phyloP scores from a whole-genome alignment of 23 red algal genomes.

The Cyanidium caldarium region DNA sequence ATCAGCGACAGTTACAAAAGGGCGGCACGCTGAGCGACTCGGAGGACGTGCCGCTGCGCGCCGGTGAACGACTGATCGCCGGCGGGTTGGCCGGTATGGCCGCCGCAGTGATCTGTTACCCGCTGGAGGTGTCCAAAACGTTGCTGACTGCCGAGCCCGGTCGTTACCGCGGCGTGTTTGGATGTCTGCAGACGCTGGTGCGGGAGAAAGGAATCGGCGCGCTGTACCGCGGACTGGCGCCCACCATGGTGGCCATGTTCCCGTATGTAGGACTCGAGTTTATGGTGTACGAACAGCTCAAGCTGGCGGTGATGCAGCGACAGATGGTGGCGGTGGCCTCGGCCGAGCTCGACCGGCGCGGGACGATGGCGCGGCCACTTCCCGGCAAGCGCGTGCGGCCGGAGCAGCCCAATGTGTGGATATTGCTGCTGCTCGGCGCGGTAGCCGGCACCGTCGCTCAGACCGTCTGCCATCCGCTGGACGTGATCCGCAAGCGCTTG shows the following conservation, averaged over 20 bases:
- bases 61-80: conserved; percentile 56
- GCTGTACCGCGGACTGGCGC: conserved; percentile 64
- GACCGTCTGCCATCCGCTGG: conserved; percentile 81
- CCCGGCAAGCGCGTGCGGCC: conserved; percentile 7
- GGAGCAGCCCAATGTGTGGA: conserved; percentile 23
- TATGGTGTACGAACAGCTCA: conserved; percentile 93
- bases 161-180: conserved; percentile 31
- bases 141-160: conserved; percentile 79
- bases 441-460: conserved; percentile 67
- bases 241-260: conserved; percentile 92
- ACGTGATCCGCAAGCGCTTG: conserved; percentile 71
- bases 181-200: conserved; percentile 23
- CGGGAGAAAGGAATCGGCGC: conserved; percentile 27
- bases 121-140: conserved; percentile 74
- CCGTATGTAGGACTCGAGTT: conserved; percentile 93
- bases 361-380: conserved; percentile 25
- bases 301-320: conserved; percentile 10
- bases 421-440: conserved; percentile 53
- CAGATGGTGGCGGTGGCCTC: not conserved
- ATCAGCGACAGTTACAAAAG: not conserved
- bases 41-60: conserved; percentile 12
- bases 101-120: conserved; percentile 62
- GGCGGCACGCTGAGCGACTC: conserved; percentile 2
- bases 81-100: conserved; percentile 69
- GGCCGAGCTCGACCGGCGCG: not conserved